These are phyloP conservation scores for Halenospora varia DNA, from an alignment of 495 filamentous ascomycete genomes.

Conservation along the genomic window DNA sequence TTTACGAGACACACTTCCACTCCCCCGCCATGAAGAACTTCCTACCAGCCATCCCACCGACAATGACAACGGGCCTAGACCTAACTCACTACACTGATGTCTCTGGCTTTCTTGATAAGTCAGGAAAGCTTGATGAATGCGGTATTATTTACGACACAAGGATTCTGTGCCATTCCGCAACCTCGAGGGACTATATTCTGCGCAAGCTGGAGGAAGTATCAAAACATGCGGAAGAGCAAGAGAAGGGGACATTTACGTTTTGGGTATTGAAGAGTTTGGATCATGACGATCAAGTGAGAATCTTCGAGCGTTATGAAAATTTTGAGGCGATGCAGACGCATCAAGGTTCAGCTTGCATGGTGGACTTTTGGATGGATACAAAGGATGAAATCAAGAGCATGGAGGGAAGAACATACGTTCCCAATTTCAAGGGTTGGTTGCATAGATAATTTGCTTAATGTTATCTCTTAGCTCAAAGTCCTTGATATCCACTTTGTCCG, in stretches of 20 bases:
- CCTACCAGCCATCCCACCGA: background rate
- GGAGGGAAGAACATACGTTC: background rate
- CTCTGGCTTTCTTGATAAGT: background rate
- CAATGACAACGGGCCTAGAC: background rate
- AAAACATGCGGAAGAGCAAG: background rate
- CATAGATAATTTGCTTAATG: background rate
- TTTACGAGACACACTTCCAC: slow-evolving; percentile 1
- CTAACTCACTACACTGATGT: slow-evolving; percentile 1
- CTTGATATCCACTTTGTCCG: too few species aligned
- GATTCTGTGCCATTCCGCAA: background rate
- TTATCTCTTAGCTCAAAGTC: background rate
- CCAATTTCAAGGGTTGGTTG: background rate
- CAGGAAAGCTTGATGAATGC: background rate
- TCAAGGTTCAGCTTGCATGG: background rate
- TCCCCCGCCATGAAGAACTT: background rate
- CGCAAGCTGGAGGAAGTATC: background rate
- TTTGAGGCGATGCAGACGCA: background rate
- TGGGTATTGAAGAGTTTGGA: slow-evolving; percentile 1
- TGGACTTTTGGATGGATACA: background rate
- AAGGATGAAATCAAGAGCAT: slow-evolving; percentile 1
- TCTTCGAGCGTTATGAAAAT: background rate
- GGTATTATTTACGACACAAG: background rate
- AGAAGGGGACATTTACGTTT: slow-evolving; percentile 1
- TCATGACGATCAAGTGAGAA: background rate
- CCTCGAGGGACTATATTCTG: background rate